Evolutionary conservation across 176 grass and related monocot species (phyloP), one percentile per base, ranked within the genome.

Genomic region (Cymbopogon citratus): DNA sequence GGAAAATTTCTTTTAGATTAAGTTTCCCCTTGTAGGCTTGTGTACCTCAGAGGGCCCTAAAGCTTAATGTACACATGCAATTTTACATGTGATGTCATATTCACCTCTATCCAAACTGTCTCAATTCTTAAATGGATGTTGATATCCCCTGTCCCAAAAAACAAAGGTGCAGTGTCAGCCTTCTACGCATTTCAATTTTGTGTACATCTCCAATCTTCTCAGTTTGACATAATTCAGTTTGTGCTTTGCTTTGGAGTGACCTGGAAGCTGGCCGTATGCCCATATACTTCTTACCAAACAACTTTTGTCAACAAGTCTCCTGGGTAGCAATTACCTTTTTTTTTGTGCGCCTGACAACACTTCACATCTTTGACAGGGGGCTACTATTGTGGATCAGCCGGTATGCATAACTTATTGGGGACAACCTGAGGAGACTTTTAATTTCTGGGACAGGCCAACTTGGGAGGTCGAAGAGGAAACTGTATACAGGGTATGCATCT

Each of bases 311-410:
- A 36, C 57, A 38, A 39, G 19, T 40, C 18, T 57, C 21, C 27
- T 13, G 5, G 45, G 27, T 11, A 78, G 15, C 21, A 67, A 77
- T 21, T 39, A 72, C 3, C 0, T 14, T 79, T 28, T 43, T 19
- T 73, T 48, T 48, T 45, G 51, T 63, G n/a, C 3, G 12, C 18
- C 66, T 81, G 16, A 67, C 0, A 7, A 31, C 28, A 56, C 21
- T 74, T 73, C 0, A 1, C 7, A 57, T 89, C 49, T 63, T 90
- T 7, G 1, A 70, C 73, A 99, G 96, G 96, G 96, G 39, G 92
- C 96, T 80, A 95, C 92, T 54, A 99, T 99, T 77, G 89, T 95
- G 67, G 96, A 99, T 91, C 96, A 99, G 82, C 91, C 86, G 0
- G 92, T 99, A 11, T 99, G 92, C 80, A 99, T 99, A 87, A 80